Evolutionary conservation across 805 yeast species (phyloP), one percentile per base, ranked within the genome.

Genomic region (Yarrowia bubula): DNA sequence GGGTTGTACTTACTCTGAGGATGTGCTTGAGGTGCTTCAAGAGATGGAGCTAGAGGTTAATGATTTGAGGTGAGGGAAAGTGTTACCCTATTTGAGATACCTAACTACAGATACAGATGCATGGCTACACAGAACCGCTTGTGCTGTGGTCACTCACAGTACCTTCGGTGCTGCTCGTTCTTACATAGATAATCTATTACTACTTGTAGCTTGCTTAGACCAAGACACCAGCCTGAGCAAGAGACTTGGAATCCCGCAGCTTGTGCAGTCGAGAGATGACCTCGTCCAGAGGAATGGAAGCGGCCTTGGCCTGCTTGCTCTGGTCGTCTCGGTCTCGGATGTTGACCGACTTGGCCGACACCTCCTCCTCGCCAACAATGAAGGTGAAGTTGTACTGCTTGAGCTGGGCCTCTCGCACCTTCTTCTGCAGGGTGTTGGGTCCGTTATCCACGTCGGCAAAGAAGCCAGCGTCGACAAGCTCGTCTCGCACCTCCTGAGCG

Each of bases 371-470:
- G 78, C 99, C 99, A 70, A 95, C 99, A 76, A 92, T 89, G 78
- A 93, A 92, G 74, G 93, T 89, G 80, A 92, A 95, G 83, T 95
- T 95, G 81, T 92, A 95, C 78, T 89, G 92, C 80, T 88, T 86
- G 75, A 93, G 75, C 83, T 95, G 98, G 73, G 98, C 99, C 71
- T 85, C 89, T 84, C 99, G 91, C 68, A 95, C 92, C 87, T 95
- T 95, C 93, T 95, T 95, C 78, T 90, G 97, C 78, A 95, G 83
- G 65, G 99, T 95, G 84, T 95, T 93, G 80, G 97, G 98, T 60
- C 92, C 83, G 67, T 91, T 78, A 76, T 95, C 99, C 66, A 85
- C 96, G 75, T 95, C 99, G 46, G 96, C 95, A 74, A 84, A 91
- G 83, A 93, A 89, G 35, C 92, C 93, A 70, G 86, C 85, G 66